These are phyloP conservation scores for Termitomyces sp. DNA, from an alignment of 1,284 basidiomycete species.

Conservation along the genomic window DNA sequence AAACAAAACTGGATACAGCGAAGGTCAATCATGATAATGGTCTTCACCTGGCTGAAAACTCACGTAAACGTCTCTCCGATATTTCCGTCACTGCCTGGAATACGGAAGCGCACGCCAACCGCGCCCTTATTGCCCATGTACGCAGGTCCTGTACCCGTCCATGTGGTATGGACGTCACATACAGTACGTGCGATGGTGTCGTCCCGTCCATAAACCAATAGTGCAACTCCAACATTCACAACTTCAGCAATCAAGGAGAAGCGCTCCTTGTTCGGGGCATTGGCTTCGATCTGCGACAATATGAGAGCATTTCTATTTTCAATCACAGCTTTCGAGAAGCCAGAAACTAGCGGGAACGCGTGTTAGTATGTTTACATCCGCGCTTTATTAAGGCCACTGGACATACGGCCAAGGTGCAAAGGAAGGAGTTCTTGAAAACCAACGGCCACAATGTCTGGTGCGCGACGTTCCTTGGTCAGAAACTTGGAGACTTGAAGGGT, in stretches of 20 bases:
- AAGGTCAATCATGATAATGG: not conserved
- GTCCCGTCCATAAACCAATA: slow-evolving; percentile 78
- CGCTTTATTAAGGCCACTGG: slow-evolving; percentile 4
- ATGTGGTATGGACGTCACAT: slow-evolving; percentile 65
- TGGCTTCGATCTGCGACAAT: slow-evolving; percentile 63
- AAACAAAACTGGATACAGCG: slow-evolving; percentile 69
- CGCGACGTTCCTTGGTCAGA: slow-evolving; percentile 51
- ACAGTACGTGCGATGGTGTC: slow-evolving; percentile 57
- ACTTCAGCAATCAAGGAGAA: slow-evolving; percentile 71
- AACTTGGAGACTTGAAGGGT: slow-evolving; percentile 72
- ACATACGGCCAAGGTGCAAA: slow-evolving; percentile 73
- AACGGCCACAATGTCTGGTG: slow-evolving; percentile 81
- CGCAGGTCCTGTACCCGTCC: slow-evolving; percentile 70
- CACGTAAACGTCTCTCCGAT: slow-evolving; percentile 80
- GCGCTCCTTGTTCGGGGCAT: slow-evolving; percentile 61
- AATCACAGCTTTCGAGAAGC: slow-evolving; percentile 59
- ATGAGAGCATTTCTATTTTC: slow-evolving; percentile 58
- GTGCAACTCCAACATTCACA: slow-evolving; percentile 75
- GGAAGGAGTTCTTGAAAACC: slow-evolving; percentile 89
- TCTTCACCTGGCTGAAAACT: slow-evolving; percentile 25
- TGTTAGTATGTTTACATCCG: slow-evolving; percentile 1
- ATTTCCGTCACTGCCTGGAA: slow-evolving; percentile 50
- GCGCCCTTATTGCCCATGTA: slow-evolving; percentile 97
- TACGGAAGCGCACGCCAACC: slow-evolving; percentile 81
- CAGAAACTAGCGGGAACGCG: slow-evolving; percentile 43